A percentile compares a stretch with the other conserved stretches of the same genome.
These are phyloP conservation scores for Anthracocystis setariae DNA, from an alignment of 1,284 basidiomycete species.

Conservation along the genomic window DNA sequence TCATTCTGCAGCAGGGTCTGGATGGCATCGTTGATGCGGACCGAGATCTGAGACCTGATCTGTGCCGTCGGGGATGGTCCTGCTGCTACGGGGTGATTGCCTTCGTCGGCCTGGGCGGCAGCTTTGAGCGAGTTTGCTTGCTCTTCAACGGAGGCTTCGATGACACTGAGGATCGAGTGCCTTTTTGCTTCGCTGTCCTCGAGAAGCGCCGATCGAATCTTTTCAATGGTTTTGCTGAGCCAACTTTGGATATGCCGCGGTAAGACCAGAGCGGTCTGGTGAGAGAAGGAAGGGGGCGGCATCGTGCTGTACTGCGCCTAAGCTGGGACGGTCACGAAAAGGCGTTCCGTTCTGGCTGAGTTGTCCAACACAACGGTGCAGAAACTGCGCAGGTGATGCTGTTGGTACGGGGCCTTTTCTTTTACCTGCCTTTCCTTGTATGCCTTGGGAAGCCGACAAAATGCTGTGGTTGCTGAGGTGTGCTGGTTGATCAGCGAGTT, in stretches of 20 bases:
- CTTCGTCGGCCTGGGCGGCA: constrained; percentile 31
- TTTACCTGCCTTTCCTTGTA: background rate
- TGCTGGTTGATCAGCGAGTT: background rate
- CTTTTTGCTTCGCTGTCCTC: constrained; percentile 27
- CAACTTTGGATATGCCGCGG: constrained; percentile 39
- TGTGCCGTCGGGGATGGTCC: constrained; percentile 40
- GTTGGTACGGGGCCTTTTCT: background rate
- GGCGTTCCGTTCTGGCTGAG: too few relatives aligned
- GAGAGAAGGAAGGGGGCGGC: constrained; percentile 52
- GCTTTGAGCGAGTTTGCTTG: constrained; percentile 21
- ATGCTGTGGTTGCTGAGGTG: background rate
- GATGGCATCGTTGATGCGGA: constrained; percentile 45
- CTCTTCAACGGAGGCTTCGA: constrained; percentile 32
- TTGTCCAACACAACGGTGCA: too few relatives aligned
- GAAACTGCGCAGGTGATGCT: too few relatives aligned
- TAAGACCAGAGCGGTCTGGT: constrained; percentile 37
- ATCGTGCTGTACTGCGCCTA: constrained; percentile 12
- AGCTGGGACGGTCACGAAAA: background rate
- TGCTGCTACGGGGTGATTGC: constrained; percentile 32
- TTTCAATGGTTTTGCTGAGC: constrained; percentile 44
- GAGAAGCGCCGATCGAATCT: constrained; percentile 29
- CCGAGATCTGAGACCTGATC: constrained; percentile 46
- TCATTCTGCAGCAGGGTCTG: constrained; percentile 41
- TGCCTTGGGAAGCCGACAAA: background rate
- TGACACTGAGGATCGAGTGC: constrained; percentile 26